These are phyloP conservation scores for Psilocybe cyanescens DNA, from an alignment of 768 basidiomycete genomes.

Conservation along the genomic window DNA sequence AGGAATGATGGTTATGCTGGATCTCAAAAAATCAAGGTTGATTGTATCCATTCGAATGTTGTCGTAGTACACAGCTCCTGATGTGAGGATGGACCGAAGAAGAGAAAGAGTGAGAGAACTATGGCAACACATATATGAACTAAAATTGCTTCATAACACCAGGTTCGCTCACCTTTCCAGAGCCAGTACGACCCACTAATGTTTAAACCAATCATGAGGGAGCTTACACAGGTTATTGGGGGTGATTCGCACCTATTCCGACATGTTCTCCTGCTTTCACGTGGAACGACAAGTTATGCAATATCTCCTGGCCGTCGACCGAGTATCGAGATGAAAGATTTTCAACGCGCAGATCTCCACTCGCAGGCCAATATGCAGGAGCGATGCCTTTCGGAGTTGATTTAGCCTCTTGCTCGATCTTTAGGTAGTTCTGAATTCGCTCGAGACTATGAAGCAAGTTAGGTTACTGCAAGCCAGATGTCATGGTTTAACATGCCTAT, in stretches of 20 bases:
- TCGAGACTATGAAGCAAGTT: slow-evolving; percentile 44
- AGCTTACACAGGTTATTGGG: background rate
- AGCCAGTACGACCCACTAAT: slow-evolving; percentile 48
- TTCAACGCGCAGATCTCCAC: slow-evolving; percentile 56
- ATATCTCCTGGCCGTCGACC: slow-evolving; percentile 42
- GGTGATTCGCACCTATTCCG: slow-evolving; percentile 30
- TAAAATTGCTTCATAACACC: background rate
- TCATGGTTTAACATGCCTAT: background rate
- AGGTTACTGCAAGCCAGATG: too few relatives aligned
- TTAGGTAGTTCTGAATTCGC: slow-evolving; percentile 67
- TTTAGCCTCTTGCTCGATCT: slow-evolving; percentile 60
- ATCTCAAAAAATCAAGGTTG: slow-evolving; percentile 57
- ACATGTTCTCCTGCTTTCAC: slow-evolving; percentile 60
- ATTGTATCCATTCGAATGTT: slow-evolving; percentile 48
- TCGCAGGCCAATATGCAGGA: slow-evolving; percentile 70
- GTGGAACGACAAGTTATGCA: slow-evolving; percentile 52
- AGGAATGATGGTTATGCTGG: slow-evolving; percentile 62
- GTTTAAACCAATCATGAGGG: background rate
- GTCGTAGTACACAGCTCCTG: slow-evolving; percentile 59
- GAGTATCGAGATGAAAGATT: slow-evolving; percentile 60
- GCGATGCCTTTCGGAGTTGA: slow-evolving; percentile 43
- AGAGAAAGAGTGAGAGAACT: slow-evolving; percentile 62
- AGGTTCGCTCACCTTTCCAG: slow-evolving; percentile 38
- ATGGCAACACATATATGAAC: slow-evolving; percentile 19
- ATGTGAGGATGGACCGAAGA: slow-evolving; percentile 40